Percentiles rank a stretch among this genome's conserved stretches.
These are phyloP conservation scores for Cyberlindnera xylosilytica DNA, from an alignment of 805 yeast genomes.

Conservation along the genomic window DNA sequence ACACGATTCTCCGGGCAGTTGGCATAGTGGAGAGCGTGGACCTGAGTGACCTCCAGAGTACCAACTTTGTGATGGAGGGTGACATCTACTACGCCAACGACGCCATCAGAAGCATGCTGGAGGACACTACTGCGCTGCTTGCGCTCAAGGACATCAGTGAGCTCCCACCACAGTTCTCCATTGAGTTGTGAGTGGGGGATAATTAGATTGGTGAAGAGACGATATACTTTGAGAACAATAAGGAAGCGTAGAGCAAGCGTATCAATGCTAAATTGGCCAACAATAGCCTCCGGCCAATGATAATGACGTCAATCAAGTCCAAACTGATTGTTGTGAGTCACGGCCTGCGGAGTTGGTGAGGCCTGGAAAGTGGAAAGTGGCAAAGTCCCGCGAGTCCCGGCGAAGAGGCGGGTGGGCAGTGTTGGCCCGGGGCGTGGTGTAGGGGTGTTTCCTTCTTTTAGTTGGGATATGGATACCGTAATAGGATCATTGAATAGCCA, in stretches of 20 bases:
- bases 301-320: neutral
- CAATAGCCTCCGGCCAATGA: neutral
- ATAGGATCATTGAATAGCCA: too few species aligned
- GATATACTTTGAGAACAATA: too few species aligned
- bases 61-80: neutral
- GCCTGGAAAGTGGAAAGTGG: too few species aligned
- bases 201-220: too few species aligned
- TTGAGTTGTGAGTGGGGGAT: neutral
- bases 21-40: slow-evolving; percentile 7
- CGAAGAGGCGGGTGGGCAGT: too few species aligned
- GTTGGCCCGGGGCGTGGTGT: too few species aligned
- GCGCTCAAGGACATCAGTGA: slow-evolving; percentile 12
- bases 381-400: too few species aligned
- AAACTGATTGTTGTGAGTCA: neutral
- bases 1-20: slow-evolving; percentile 4
- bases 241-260: too few species aligned
- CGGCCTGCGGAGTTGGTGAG: neutral
- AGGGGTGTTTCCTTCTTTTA: too few species aligned
- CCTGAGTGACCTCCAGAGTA: neutral
- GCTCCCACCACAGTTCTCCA: slow-evolving; percentile 4
- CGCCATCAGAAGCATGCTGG: slow-evolving; percentile 12
- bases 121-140: slow-evolving; percentile 4
- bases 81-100: slow-evolving; percentile 6
- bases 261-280: too few species aligned
- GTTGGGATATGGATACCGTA: too few species aligned